Evolutionary conservation across 371 early-diverging fungal genomes (phyloP), one percentile per base, ranked within the genome.

Genomic region (Mucor piriformis): DNA sequence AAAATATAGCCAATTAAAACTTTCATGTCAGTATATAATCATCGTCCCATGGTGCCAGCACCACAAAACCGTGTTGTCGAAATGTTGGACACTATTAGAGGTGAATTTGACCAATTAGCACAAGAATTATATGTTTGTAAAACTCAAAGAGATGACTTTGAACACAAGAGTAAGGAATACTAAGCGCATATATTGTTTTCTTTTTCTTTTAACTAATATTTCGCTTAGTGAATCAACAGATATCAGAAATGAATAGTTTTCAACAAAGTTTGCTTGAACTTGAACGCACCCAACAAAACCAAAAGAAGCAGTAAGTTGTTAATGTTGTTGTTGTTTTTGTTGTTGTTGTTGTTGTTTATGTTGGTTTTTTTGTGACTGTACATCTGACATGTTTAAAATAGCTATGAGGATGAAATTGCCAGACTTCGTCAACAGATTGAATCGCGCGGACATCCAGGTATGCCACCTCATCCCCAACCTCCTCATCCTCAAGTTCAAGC

Each of bases 121-220:
- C 91, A 94, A 72, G 97, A 96, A 61, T 79, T 86, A 6, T 80
- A 85, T 56, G 69, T 85, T 27, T 88, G 74, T 73, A 91, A 91
- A 70, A 76, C 83, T 27, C 92, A 94, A 73, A 79, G 93, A 52
- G 95, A 95, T 65, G 96, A 95, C 51, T 87, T 88, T 67, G 97
- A 95, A 70, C 91, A 92, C 61, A 91, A 93, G 74, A 83, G 94
- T 93, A 87, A 73, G 84, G 12, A 27, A 29, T 29, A 29, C 29
- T 8, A 29, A 29, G 29, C 29, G 29, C 16, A 18, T 6, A 25
- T 50, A 44, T 33, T 44, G 15, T 29, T 10, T 6, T 42, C 18
- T 38, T 38, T 38, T 38, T 38, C 5, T 38, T 13, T 38, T 42
- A 42, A 18, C 20, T 18, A 20, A 27, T 33, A 27, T 24, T 37